Conservation (phyloP, 371 early-diverging fungal species). For the Rhizopus microsporus region DNA sequence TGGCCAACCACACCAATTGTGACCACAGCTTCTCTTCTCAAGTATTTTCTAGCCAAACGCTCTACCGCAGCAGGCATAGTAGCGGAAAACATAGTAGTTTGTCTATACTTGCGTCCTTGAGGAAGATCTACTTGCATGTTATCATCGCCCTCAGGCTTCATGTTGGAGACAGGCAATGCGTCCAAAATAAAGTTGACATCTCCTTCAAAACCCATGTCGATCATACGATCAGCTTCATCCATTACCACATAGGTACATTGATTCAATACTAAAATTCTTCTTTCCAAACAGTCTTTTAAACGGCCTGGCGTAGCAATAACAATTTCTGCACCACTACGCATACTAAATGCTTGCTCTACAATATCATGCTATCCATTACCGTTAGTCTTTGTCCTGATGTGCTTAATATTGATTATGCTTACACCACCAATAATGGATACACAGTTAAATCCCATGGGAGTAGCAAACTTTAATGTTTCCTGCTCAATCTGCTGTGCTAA, state of each 20-base stretch:
- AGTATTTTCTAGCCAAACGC: slow-evolving; percentile 88
- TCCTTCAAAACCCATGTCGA: slow-evolving; percentile 97
- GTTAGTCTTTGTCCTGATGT: background rate
- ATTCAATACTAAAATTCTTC: slow-evolving; percentile 79
- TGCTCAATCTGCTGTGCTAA: slow-evolving; percentile 93
- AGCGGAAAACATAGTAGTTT: slow-evolving; percentile 99
- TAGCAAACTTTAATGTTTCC: slow-evolving; percentile 85
- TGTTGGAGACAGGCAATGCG: slow-evolving; percentile 86
- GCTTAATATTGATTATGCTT: slow-evolving; percentile 26
- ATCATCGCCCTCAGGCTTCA: slow-evolving; percentile 83
- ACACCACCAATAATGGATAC: slow-evolving; percentile 94
- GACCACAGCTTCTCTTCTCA: slow-evolving; percentile 93
- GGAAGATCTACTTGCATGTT: slow-evolving; percentile 38
- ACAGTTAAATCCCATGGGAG: slow-evolving; percentile 78
- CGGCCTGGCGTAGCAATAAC: slow-evolving; percentile 98
- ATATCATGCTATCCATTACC: slow-evolving; percentile 62
- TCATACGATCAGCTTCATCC: slow-evolving; percentile 98
- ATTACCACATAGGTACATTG: slow-evolving; percentile 93
- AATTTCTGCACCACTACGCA: slow-evolving; percentile 90
- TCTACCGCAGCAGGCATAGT: slow-evolving; percentile 99
- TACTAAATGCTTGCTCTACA: slow-evolving; percentile 81
- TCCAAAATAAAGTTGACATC: slow-evolving; percentile 96
- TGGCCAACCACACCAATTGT: slow-evolving; percentile 98
- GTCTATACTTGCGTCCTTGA: slow-evolving; percentile 73
- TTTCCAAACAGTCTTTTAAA: slow-evolving; percentile 85